Evolutionary conservation across 441 rosid species (phyloP), one percentile per base, ranked within the genome.

Genomic region (Geranium incanum): DNA sequence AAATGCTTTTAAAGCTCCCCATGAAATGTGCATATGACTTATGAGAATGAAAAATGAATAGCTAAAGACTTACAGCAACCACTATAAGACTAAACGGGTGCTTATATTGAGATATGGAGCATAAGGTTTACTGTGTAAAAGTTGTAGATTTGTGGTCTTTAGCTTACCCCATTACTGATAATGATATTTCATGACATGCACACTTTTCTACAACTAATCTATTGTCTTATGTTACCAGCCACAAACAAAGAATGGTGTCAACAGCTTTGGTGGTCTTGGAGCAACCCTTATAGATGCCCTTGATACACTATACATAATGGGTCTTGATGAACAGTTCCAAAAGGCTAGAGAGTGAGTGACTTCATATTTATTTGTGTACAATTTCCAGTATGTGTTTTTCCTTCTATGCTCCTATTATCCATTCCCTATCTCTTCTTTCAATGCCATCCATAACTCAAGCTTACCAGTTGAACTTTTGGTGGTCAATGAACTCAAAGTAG

Each of bases 261-360:
- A 95, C 78, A 89, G 95, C 86, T 95, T 95, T 79, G 99, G 98
- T 77, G 98, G 98, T 69, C 87, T 95, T 43, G 99, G 99, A 74
- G 99, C 98, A 71, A 93, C 99, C 60, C 77, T 95, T 67, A 68
- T 95, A 69, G 99, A 95, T 80, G 69, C 98, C 74, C 87, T 95
- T 62, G 99, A 91, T 77, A 93, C 98, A 9, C 84, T 95, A 76
- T 91, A 84, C 76, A 95, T 93, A 70, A 95, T 95, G 99, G 99
- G 98, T 74, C 84, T 95, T 62, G 76, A 88, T 57, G 94, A 95
- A 71, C 89, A 93, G 75, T 93, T 95, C 84, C 91, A 85, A 75
- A 88, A 81, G 85, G 98, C 99, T 39, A 91, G 81, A 86, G 97
- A 86, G 99, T 95, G 78, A 87, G 99, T 88, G 8, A 39, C 33